Conservation (phyloP, 306 rosid genomes). For the Erythrophleum fordii region DNA sequence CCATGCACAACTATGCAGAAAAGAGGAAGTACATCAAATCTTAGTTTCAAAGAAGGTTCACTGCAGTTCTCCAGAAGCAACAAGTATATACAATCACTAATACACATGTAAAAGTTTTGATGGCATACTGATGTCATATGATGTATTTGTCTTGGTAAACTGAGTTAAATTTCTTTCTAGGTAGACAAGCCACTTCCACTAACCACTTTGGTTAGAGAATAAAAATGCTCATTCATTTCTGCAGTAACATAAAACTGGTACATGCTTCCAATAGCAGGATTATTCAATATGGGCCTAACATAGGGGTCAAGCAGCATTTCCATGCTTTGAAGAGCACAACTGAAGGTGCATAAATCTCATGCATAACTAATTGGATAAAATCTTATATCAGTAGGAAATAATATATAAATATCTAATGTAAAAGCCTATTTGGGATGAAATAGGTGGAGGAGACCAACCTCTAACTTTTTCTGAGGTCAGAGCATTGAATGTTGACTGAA, state of each 20-base stretch:
- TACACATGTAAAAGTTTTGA: not conserved
- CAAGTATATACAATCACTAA: not conserved
- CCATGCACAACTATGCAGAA: not conserved
- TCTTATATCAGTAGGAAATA: not conserved
- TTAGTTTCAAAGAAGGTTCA: not conserved
- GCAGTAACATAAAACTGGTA: not conserved
- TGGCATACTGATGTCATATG: not conserved
- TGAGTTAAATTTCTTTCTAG: not conserved
- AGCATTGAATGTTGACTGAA: constrained; percentile 71
- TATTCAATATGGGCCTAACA: not conserved
- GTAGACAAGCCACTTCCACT: not conserved
- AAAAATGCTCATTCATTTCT: not conserved
- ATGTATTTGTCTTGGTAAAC: not conserved
- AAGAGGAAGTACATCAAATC: not conserved
- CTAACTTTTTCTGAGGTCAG: constrained; percentile 51
- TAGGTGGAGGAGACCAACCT: constrained; percentile 1
- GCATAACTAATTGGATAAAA: not conserved
- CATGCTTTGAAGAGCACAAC: not conserved
- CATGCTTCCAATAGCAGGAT: not conserved
- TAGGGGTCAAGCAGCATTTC: not conserved
- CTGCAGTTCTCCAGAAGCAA: not conserved
- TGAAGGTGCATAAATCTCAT: not conserved
- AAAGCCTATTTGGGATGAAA: not conserved
- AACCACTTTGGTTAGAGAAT: not conserved
- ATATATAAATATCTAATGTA: not conserved